Evolutionary conservation across 2,329 filamentous ascomycete genomes (phyloP).

Genomic region (Seiridium cupressi): DNA sequence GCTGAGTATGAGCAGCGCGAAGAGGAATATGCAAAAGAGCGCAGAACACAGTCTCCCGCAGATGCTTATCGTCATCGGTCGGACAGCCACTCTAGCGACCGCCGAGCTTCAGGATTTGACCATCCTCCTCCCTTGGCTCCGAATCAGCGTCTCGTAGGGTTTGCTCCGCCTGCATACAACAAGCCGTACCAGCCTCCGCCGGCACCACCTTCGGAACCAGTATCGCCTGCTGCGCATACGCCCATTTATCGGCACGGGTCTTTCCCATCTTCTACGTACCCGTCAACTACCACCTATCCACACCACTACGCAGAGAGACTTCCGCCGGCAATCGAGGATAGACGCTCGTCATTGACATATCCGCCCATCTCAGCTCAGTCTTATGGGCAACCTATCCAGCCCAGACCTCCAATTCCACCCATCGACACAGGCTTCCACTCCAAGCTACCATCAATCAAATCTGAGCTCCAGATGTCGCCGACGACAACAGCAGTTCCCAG

Average conservation of each 20-base stretch:
- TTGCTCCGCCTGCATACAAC: conserved; percentile 1
- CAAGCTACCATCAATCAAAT: not conserved
- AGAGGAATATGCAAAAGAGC: conserved; percentile 44
- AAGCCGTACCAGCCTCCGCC: conserved; percentile 9
- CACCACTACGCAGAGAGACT: not conserved
- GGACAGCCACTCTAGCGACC: conserved; percentile 29
- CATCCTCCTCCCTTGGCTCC: conserved; percentile 17
- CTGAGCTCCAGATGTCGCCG: not conserved
- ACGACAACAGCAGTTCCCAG: not conserved
- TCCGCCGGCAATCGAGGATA: not conserved
- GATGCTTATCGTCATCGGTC: conserved; percentile 28
- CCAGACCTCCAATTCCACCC: conserved; percentile 1
- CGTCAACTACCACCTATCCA: conserved; percentile 1
- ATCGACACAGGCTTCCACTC: conserved; percentile 11
- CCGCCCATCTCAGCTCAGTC: not conserved
- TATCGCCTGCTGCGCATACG: conserved; percentile 8
- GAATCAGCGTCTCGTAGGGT: not conserved
- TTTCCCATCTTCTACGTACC: not conserved
- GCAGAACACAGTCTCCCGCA: conserved; percentile 27
- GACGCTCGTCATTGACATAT: conserved; percentile 6
- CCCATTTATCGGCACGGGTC: conserved; percentile 21
- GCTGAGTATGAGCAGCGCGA: conserved; percentile 57
- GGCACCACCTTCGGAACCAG: conserved; percentile 7
- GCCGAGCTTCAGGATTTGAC: conserved; percentile 26
- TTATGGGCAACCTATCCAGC: conserved; percentile 3